These are phyloP conservation scores for apple (Malus domestica) DNA, from an alignment of 306 rosid genomes.

Conservation along the genomic window ASM211411v1 NC_041799.1:10934001-10934500, in stretches of 20 bases:
- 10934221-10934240: not conserved
- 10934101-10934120: conserved; percentile 22
- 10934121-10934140: conserved; percentile 7
- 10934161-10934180: conserved; percentile 12
- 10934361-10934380: conserved; percentile 99
- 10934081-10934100: conserved; percentile 27
- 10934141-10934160: conserved; percentile 15
- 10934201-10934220: conserved; percentile 1
- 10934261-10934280: conserved; percentile 48
- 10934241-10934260: conserved; percentile 24
- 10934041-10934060: not conserved
- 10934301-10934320: conserved; percentile 79
- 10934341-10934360: conserved; percentile 62
- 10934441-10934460: conserved; percentile 4
- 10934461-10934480: not conserved
- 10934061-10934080: conserved; percentile 4
- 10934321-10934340: conserved; percentile 77
- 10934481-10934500: not conserved
- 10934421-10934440: conserved; percentile 11
- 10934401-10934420: conserved; percentile 92
- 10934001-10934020: not conserved
- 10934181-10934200: not conserved
- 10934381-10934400: conserved; percentile 78
- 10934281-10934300: conserved; percentile 88
- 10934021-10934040: not conserved